These are phyloP conservation scores for Simplicillium aogashimaense DNA, from an alignment of 2,329 filamentous ascomycete genomes.

Conservation along the genomic window DNA sequence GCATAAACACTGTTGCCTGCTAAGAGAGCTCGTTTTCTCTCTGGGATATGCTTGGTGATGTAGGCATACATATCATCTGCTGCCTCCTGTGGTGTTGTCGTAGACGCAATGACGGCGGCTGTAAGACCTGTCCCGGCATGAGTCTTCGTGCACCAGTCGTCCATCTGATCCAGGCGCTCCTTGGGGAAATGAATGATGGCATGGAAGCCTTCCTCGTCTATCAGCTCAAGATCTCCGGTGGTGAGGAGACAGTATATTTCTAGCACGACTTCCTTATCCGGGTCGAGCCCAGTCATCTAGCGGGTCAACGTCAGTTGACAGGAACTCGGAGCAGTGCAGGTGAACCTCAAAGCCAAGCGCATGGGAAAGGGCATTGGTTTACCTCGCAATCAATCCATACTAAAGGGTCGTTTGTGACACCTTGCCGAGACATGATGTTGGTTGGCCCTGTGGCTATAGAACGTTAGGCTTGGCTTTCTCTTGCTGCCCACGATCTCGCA, in stretches of 20 bases:
- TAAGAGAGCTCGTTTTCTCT: constrained; percentile 58
- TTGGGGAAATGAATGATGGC: constrained; percentile 65
- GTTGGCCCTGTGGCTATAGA: neutral
- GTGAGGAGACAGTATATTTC: constrained; percentile 92
- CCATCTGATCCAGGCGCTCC: constrained; percentile 66
- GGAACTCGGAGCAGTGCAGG: too few species aligned
- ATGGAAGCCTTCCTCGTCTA: constrained; percentile 73
- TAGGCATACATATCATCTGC: constrained; percentile 67
- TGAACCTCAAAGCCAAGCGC: neutral
- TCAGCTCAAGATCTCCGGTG: constrained; percentile 62
- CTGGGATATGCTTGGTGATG: constrained; percentile 61
- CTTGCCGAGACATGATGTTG: neutral
- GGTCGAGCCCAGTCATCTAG: constrained; percentile 78
- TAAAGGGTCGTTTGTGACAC: constrained; percentile 43
- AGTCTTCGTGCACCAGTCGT: constrained; percentile 77
- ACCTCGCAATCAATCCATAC: constrained; percentile 76
- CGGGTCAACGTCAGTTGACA: constrained; percentile 2
- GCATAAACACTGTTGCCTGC: constrained; percentile 92
- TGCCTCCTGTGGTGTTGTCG: constrained; percentile 60
- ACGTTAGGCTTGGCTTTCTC: too few species aligned
- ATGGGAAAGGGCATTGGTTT: neutral
- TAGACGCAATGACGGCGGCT: constrained; percentile 62
- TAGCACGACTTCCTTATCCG: constrained; percentile 72
- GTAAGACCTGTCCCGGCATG: constrained; percentile 79
- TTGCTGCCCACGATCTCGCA: too few species aligned